Evolutionary conservation across 805 yeast genomes (phyloP).

Genomic region (Myxozyma neglecta): DNA sequence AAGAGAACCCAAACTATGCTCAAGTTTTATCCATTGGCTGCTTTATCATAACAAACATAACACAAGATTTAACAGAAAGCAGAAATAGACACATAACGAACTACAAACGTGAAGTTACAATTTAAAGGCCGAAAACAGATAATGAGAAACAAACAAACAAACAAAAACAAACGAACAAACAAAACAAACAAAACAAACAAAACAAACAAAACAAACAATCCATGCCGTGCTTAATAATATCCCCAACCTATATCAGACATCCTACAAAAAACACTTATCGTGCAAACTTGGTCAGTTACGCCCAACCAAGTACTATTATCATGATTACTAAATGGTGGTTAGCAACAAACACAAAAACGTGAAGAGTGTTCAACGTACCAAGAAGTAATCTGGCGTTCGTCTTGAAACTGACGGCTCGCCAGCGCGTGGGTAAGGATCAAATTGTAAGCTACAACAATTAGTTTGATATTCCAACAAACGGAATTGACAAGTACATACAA

Average conservation of each 20-base stretch:
- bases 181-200: not conserved
- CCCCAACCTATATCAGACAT: not conserved
- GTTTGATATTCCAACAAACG: not conserved
- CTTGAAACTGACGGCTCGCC: slow-evolving; percentile 95
- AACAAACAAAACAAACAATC: not conserved
- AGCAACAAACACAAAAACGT: not conserved
- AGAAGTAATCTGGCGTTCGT: slow-evolving; percentile 91
- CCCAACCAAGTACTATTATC: not conserved
- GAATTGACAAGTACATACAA: slow-evolving; percentile 43
- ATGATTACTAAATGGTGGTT: not conserved
- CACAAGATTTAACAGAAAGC: not conserved
- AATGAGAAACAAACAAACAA: too few species aligned
- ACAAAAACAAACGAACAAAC: too few species aligned
- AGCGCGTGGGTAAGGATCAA: slow-evolving; percentile 93
- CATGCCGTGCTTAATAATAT: not conserved
- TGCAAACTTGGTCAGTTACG: not conserved
- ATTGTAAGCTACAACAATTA: slow-evolving; percentile 55
- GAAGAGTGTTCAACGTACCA: slow-evolving; percentile 45
- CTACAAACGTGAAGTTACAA: not conserved
- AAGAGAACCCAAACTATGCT: not conserved
- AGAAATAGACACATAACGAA: not conserved
- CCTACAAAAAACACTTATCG: not conserved
- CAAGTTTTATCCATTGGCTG: too few species aligned
- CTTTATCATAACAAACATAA: not conserved
- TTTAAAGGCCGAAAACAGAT: not conserved